phyloP scores from a whole-genome alignment of 75 land plant species.

The Adiantum capillusveneris region DNA sequence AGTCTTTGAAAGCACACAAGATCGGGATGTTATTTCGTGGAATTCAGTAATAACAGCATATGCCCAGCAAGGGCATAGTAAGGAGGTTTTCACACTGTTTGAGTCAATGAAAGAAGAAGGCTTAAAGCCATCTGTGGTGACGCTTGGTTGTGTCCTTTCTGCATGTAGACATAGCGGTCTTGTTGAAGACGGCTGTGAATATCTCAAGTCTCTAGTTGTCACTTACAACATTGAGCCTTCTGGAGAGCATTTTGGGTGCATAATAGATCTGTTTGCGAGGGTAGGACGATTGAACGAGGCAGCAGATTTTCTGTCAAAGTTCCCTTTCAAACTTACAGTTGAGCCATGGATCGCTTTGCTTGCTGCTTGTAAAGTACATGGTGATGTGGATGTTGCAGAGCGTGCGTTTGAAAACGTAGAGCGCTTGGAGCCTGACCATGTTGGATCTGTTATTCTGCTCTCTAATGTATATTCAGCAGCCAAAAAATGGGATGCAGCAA shows the following conservation, averaged over 20 bases:
- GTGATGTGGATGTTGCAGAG: constrained; percentile 28
- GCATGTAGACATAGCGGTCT: constrained; percentile 51
- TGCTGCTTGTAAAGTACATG: constrained; percentile 28
- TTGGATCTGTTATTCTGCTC: constrained; percentile 46
- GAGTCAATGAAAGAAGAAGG: constrained; percentile 1
- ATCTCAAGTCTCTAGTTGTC: constrained; percentile 16
- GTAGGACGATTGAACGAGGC: constrained; percentile 30
- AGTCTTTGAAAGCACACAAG: constrained; percentile 10
- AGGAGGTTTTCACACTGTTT: constrained; percentile 11
- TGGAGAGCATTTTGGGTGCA: constrained; percentile 34
- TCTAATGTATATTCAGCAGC: constrained; percentile 51
- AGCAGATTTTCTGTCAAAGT: constrained; percentile 15
- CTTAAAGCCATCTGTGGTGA: constrained; percentile 19
- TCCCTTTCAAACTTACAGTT: constrained; percentile 25
- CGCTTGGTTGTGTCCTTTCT: constrained; percentile 24
- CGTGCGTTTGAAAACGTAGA: constrained; percentile 28
- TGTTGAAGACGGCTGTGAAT: constrained; percentile 24
- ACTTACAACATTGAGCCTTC: constrained; percentile 22
- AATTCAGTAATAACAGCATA: constrained; percentile 25
- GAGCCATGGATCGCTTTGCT: constrained; percentile 28
- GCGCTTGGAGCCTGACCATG: constrained; percentile 40
- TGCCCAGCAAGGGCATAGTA: constrained; percentile 15
- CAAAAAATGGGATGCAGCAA: constrained; percentile 48
- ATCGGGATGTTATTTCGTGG: constrained; percentile 12
- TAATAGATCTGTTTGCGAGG: constrained; percentile 41